Evolutionary conservation across 805 yeast genomes (phyloP), one percentile per base, ranked within the genome.

Genomic region (Kuraishia hungarica): DNA sequence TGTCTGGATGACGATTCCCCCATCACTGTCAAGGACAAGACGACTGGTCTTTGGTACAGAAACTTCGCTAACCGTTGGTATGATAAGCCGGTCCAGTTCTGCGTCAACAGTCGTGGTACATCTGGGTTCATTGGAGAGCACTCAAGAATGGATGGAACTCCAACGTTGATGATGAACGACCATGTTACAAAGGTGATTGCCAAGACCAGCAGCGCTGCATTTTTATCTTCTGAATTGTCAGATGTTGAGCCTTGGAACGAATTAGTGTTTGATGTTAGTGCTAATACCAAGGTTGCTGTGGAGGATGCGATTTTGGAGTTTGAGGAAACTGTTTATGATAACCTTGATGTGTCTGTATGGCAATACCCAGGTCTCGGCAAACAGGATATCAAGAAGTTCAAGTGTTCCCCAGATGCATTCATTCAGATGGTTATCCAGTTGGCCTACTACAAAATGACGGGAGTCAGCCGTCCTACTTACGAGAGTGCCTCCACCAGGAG

Each of bases 81-180:
- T 69, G 98, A 93, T 76, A 93, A 93, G 76, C 93, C 97, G 2
- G 74, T 88, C 57, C 94, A 93, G 75, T 84, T 89, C 68, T 80
- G 91, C 62, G 83, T 93, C 54, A 75, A 87, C 57, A 84, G 82
- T 59, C 91, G 90, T 70, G 97, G 94, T 57, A 78, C 83, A 59
- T 89, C 97, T 7, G 98, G 97, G 0, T 93, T 92, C 74, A 72
- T 91, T 66, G 97, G 96, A 59, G 99, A 93, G 75, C 99, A 93
- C 75, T 90, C 97, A 22, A 87, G 83, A 76, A 93, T 93, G 98
- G 99, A 93, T 71, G 99, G 98, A 59, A 89, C 97, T 10, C 96
- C 97, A 66, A 93, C 97, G 29, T 82, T 89, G 64, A 84, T 90
- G 60, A 74, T 93, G 73, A 93, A 93, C 70, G 90, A 90, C 71